Evolutionary conservation across 2,329 filamentous ascomycete species (phyloP).

Genomic region (Aspergillus sp.): DNA sequence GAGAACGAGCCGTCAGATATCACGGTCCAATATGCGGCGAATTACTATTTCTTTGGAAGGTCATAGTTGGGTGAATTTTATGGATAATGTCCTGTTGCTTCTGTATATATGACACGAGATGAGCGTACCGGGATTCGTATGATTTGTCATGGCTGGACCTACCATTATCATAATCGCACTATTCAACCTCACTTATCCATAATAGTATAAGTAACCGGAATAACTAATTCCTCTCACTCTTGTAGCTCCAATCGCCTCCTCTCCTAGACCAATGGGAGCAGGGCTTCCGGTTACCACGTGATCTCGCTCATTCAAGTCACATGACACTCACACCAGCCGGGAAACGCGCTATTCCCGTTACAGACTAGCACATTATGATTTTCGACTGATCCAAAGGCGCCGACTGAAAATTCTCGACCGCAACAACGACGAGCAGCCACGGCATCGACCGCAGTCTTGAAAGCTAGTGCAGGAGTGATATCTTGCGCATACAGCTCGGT

Average conservation of each 20-base stretch:
- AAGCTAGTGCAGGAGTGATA: constrained; percentile 19
- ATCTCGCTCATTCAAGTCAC: constrained; percentile 15
- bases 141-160: too few species aligned
- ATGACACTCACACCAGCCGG: constrained; percentile 17
- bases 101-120: too few species aligned
- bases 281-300: constrained; percentile 23
- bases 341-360: constrained; percentile 13
- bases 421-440: constrained; percentile 29
- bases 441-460: constrained; percentile 25
- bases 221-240: too few species aligned
- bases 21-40: constrained; percentile 69
- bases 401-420: constrained; percentile 32
- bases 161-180: too few species aligned
- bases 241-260: too few species aligned
- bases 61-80: neutral
- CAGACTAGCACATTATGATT: constrained; percentile 29
- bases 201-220: too few species aligned
- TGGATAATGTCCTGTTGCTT: too few species aligned
- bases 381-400: constrained; percentile 34
- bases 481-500: constrained; percentile 15
- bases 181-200: too few species aligned
- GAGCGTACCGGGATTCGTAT: too few species aligned
- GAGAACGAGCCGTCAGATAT: constrained; percentile 55
- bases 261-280: constrained; percentile 9
- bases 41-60: constrained; percentile 58